Base-by-base conservation (phyloP, 2,329 filamentous ascomycete species). In the Phyllosticta citrichinensis region DNA sequence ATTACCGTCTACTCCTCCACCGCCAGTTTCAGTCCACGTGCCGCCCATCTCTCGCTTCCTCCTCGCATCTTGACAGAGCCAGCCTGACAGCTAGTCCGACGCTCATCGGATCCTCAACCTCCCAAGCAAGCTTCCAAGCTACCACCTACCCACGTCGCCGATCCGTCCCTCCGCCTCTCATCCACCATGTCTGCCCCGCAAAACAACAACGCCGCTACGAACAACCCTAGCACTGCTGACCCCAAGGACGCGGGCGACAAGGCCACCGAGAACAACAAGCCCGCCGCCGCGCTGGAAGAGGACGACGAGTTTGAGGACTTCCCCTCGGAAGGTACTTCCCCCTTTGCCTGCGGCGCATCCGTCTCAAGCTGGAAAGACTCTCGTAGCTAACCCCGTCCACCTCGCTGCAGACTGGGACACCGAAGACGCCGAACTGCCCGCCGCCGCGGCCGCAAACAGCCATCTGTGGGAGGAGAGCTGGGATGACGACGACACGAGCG, bases 221-320 rank as follows among this genome's bases (percentile, higher is more conserved):
- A 65, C 67, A 68, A 71, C 63, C 27, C 27, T 30, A 56, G 66
- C 58, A 69, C 69, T 61, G 69, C 77, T 65, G 66, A 71, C 66
- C 63, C 64, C 58, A 71, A 69, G 57, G 65, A 77, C 65, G 71
- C 76, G 40, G 69, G 73, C 63, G 74, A 75, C 72, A 79, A 77
- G 70, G 79, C 75, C 62, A 78, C 81, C 66, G 78, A 80, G 66
- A 79, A 84, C 69, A 79, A 85, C 71, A 87, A 88, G 75, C 80
- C 84, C 62, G 75, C 80, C 60, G 79, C 87, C 35, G 83, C 88
- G 62, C 82, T 97, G 27, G 94, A 96, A 75, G 94, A 99, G 75
- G 94, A 99, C 72, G 94, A 99, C 75, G 94, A 99, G 79, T 99
- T 99, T 70, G 94, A 99, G 74, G 94, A 99, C 75, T 99, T 99